phyloP scores from a whole-genome alignment of 2,329 filamentous ascomycete species.

The Colletotrichum melonis region DNA sequence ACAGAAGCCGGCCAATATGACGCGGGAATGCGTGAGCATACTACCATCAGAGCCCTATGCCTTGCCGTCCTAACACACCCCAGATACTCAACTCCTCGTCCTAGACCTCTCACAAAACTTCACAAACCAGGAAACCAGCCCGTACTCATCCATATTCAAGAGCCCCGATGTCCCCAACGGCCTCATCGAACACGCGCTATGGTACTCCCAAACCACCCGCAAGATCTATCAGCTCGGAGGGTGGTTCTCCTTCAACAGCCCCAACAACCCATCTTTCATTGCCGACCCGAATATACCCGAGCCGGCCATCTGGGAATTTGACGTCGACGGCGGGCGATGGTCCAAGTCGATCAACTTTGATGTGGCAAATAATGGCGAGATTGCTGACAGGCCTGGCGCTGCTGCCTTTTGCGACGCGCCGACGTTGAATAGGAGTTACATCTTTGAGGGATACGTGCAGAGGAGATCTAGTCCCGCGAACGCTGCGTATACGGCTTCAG shows the following conservation, averaged over 20 bases:
- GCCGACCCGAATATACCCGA: conserved; percentile 25
- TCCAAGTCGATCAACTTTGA: conserved; percentile 4
- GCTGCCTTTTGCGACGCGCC: conserved; percentile 37
- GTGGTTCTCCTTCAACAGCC: conserved; percentile 38
- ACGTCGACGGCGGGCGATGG: conserved; percentile 21
- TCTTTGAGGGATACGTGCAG: conserved; percentile 37
- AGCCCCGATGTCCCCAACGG: conserved; percentile 35
- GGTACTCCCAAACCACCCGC: conserved; percentile 34
- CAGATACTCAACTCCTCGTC: conserved; percentile 37
- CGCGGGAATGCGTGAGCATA: conserved; percentile 23
- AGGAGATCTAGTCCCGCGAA: conserved; percentile 33
- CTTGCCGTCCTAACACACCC: background rate
- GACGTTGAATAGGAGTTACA: conserved; percentile 34
- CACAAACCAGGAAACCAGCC: conserved; percentile 31
- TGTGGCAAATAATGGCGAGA: conserved; percentile 25
- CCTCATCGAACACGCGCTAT: conserved; percentile 37
- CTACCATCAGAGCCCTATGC: too few relatives aligned
- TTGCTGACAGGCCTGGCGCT: conserved; percentile 32
- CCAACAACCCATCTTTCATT: conserved; percentile 31
- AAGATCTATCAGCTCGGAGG: conserved; percentile 39
- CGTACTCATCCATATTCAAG: conserved; percentile 35
- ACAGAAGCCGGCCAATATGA: conserved; percentile 14
- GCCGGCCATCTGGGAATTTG: conserved; percentile 23
- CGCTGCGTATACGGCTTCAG: conserved; percentile 12
- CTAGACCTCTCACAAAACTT: conserved; percentile 38